phyloP scores from a whole-genome alignment of 495 filamentous ascomycete species.

The Penicillium daleae region DNA sequence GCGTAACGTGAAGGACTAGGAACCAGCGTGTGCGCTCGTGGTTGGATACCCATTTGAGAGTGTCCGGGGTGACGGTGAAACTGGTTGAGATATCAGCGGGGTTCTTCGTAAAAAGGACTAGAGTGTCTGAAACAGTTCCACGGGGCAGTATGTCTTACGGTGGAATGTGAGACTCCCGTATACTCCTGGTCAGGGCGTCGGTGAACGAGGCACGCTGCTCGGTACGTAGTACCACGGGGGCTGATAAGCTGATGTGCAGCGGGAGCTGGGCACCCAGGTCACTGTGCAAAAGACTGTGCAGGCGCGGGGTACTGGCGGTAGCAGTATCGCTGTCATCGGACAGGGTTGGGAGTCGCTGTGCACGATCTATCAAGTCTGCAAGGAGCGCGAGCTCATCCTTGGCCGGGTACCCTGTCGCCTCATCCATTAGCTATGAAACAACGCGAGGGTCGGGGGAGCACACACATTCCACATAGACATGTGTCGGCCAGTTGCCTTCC shows the following conservation, averaged over 20 bases:
- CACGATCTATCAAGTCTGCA: too few relatives aligned
- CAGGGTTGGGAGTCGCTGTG: too few relatives aligned
- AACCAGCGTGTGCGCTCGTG: constrained; percentile 82
- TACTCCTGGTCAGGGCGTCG: constrained; percentile 34
- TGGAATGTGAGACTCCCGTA: constrained; percentile 46
- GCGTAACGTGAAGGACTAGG: constrained; percentile 68
- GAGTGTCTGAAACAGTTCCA: too few relatives aligned
- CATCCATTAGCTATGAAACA: constrained; percentile 6
- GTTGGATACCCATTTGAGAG: constrained; percentile 71
- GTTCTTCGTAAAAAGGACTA: background rate
- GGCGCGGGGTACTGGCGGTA: constrained; percentile 3
- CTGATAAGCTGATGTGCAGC: constrained; percentile 87
- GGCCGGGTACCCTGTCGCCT: constrained; percentile 69
- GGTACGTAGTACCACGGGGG: constrained; percentile 68
- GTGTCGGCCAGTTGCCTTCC: constrained; percentile 89
- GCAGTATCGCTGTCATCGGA: background rate
- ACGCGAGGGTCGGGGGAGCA: constrained; percentile 17
- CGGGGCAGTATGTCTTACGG: constrained; percentile 42
- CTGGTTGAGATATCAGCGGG: constrained; percentile 32
- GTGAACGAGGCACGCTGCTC: constrained; percentile 67
- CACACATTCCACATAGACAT: constrained; percentile 92
- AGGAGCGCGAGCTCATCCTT: constrained; percentile 56
- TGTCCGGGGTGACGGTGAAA: constrained; percentile 52
- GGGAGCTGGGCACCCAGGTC: constrained; percentile 80
- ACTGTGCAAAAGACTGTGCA: constrained; percentile 68